A percentile compares a stretch with the other conserved stretches of the same genome.
These are phyloP conservation scores for Tetrahymena borealis DNA, from an alignment of 73 alveolate species.

Conservation along the genomic window DNA sequence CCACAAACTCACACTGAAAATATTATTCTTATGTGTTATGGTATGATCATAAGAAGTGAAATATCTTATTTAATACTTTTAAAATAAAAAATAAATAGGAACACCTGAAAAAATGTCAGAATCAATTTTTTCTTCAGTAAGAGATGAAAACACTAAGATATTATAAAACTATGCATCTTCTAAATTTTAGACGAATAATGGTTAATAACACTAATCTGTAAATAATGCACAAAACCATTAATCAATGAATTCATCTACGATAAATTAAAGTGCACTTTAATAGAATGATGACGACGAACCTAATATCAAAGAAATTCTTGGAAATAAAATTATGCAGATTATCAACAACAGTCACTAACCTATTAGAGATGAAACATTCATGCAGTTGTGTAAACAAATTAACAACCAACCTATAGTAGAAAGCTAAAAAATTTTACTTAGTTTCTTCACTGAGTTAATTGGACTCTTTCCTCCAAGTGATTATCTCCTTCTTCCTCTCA, in stretches of 20 bases:
- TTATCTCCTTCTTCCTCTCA: neutral
- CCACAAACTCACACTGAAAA: neutral
- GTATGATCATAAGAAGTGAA: no score
- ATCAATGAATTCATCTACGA: neutral
- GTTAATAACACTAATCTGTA: neutral
- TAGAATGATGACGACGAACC: neutral
- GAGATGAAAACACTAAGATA: neutral
- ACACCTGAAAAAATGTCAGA: neutral
- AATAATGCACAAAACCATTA: neutral
- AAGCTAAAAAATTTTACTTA: neutral
- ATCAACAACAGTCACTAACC: neutral
- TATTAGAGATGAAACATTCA: neutral
- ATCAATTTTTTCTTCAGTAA: neutral
- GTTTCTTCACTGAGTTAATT: neutral
- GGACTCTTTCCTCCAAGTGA: neutral
- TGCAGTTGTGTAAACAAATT: neutral
- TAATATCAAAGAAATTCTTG: neutral
- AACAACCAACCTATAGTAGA: neutral
- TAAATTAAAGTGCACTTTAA: neutral
- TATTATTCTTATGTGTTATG: neutral
- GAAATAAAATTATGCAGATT: neutral
- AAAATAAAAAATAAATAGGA: no score
- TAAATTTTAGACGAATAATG: neutral
- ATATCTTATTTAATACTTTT: no score
- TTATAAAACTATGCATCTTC: neutral